Evolutionary conservation across 2,329 filamentous ascomycete species (phyloP).

Genomic region (Pseudogymnoascus sp.): DNA sequence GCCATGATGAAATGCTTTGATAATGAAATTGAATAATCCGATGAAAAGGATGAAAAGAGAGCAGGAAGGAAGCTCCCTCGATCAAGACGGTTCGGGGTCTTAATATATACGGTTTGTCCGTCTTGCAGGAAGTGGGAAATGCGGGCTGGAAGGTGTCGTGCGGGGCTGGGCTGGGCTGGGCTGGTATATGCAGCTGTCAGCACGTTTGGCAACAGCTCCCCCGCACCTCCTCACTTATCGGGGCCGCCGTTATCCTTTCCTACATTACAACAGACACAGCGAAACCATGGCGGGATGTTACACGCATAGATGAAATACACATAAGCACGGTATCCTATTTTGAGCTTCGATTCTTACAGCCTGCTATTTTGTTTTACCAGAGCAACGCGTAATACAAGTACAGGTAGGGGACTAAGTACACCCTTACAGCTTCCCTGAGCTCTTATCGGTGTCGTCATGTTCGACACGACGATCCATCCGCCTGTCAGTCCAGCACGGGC

Average conservation of each 20-base stretch:
- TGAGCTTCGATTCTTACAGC: background rate
- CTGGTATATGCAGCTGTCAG: background rate
- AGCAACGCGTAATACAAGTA: background rate
- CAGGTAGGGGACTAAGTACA: background rate
- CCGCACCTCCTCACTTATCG: background rate
- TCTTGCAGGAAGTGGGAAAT: background rate
- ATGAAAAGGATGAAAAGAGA: background rate
- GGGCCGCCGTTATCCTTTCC: background rate
- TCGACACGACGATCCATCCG: background rate
- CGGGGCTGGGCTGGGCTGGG: background rate
- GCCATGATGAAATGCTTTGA: slow-evolving; percentile 8
- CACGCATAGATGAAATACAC: background rate
- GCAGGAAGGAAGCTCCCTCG: background rate
- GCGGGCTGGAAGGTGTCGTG: slow-evolving; percentile 1
- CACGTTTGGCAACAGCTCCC: slow-evolving; percentile 9
- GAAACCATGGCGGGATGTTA: background rate
- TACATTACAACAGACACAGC: background rate
- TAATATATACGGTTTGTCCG: background rate
- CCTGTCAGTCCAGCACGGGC: background rate
- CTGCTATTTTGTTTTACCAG: background rate
- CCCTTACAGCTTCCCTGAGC: background rate
- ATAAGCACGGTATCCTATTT: background rate
- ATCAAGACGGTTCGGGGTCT: background rate
- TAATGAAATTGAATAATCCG: background rate
- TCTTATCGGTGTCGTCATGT: slow-evolving; percentile 7